Base-by-base conservation (phyloP, 2,329 filamentous ascomycete genomes). In the Neurospora sp. region DNA sequence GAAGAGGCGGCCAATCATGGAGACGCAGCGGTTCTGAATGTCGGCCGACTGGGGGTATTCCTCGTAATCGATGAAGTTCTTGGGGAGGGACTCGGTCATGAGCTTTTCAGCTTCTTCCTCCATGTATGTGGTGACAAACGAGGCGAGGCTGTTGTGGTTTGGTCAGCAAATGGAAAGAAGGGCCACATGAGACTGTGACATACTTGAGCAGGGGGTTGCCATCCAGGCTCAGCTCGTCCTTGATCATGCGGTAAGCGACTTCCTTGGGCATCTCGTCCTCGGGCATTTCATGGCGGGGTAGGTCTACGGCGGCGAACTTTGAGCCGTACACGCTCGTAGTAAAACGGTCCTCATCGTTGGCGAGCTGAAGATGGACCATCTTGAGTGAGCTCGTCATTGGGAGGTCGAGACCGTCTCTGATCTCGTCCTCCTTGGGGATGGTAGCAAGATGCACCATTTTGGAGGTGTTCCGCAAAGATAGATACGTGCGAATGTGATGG, bases 81-180 rank as follows among this genome's bases (percentile, higher is more conserved):
- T 97, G 79, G 91, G 89, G 79, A 97, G 93, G 68, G 91, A 88
- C 74, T 97, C 93, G 74, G 89, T 84, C 95, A 98, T 98, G 81
- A 97, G 91, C 81, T 96, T 93, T 82, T 97, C 94, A 23, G 91
- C 94, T 81, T 97, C 95, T 66, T 97, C 92, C 83, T 97, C 94
- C 93, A 97, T 97, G 83, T 96, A 97, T 0, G 95, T 97, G 1
- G 94, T 97, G 74, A 97, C 93, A 77, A 98, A 98, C 43, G 91
- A 94, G 38, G 95, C 94, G 76, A 98, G 82, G 80, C 92, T 96
- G 68, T 38, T 41, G 71, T 69, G 66, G 65, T 15, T 23, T 28
- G 8, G 62, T 66, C 11, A 71, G 69, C 17, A 52, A 28, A 10
- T 39, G 36, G 66, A 12, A 15, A 41, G 37, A 67, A 28, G 28